These are phyloP conservation scores for Fraxinus paxiana DNA, from an alignment of 305 asterid species.

Conservation along the genomic window DNA sequence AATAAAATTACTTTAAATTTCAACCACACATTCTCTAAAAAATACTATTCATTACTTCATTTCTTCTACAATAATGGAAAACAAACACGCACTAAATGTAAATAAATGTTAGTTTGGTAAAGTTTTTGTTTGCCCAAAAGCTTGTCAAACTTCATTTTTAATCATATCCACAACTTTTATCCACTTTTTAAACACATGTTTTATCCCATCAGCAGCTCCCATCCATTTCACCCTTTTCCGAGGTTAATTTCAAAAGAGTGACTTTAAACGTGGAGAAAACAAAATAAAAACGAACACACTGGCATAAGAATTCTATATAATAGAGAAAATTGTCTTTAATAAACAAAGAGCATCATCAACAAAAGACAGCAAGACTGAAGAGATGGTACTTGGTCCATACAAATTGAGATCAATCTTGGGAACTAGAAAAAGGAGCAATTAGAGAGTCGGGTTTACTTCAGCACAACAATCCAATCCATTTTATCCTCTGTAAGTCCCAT, in stretches of 20 bases:
- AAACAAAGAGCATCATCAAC: neutral
- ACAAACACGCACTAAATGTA: too few relatives aligned
- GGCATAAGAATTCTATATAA: neutral
- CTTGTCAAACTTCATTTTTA: neutral
- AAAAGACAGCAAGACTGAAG: neutral
- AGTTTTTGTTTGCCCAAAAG: neutral
- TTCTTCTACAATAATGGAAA: too few relatives aligned
- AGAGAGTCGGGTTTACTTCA: conserved; percentile 37
- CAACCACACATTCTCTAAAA: too few relatives aligned
- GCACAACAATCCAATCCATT: conserved; percentile 71
- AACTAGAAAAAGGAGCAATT: neutral
- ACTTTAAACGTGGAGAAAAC: neutral
- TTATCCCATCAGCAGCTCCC: neutral
- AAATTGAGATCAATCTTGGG: neutral
- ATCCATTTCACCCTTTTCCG: neutral
- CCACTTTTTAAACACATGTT: neutral
- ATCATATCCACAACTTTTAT: neutral
- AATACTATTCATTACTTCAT: too few relatives aligned
- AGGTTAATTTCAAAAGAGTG: neutral
- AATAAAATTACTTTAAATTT: too few relatives aligned
- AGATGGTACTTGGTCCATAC: neutral
- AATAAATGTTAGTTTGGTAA: neutral
- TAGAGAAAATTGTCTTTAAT: neutral
- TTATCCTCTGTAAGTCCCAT: conserved; percentile 81
- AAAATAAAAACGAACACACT: neutral